Percentiles rank a stretch among this genome's conserved stretches.
Conservation (phyloP, 2,329 filamentous ascomycete genomes). For the Claviceps humidiphila region DNA sequence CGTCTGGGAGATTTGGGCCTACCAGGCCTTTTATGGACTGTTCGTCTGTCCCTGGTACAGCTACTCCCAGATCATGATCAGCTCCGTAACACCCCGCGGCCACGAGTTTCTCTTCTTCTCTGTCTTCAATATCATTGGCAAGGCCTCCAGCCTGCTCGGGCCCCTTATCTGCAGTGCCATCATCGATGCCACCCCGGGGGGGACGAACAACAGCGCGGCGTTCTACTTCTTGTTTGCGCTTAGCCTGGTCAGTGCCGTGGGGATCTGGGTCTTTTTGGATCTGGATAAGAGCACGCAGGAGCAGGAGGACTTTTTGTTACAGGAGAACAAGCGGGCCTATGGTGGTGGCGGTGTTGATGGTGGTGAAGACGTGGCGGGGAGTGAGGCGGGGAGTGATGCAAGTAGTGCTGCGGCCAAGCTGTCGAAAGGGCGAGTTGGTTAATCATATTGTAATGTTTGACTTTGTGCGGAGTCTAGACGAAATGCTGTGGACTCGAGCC, state of each 20-base stretch:
- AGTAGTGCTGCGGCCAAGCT: background rate
- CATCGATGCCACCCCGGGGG: slow-evolving; percentile 43
- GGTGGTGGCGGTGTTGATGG: background rate
- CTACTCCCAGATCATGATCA: slow-evolving; percentile 59
- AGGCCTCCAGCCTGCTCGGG: slow-evolving; percentile 55
- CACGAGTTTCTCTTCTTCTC: slow-evolving; percentile 61
- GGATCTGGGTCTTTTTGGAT: slow-evolving; percentile 44
- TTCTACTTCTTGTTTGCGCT: slow-evolving; percentile 54
- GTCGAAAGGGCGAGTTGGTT: background rate
- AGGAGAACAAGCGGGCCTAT: slow-evolving; percentile 14
- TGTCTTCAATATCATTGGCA: slow-evolving; percentile 55
- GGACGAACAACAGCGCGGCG: slow-evolving; percentile 44
- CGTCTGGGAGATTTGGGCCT: slow-evolving; percentile 32
- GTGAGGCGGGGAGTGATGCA: background rate
- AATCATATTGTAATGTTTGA: background rate
- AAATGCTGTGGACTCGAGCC: background rate
- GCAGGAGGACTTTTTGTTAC: slow-evolving; percentile 40
- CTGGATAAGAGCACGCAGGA: slow-evolving; percentile 46
- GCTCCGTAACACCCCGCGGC: slow-evolving; percentile 52
- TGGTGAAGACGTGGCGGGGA: background rate
- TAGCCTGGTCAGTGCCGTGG: slow-evolving; percentile 38
- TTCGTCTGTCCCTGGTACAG: slow-evolving; percentile 59
- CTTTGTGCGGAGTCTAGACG: background rate
- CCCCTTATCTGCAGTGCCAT: slow-evolving; percentile 57
- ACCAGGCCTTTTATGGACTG: slow-evolving; percentile 46